These are phyloP conservation scores for Fonsecaea monophora DNA, from an alignment of 2,329 filamentous ascomycete species.

Conservation along the genomic window DNA sequence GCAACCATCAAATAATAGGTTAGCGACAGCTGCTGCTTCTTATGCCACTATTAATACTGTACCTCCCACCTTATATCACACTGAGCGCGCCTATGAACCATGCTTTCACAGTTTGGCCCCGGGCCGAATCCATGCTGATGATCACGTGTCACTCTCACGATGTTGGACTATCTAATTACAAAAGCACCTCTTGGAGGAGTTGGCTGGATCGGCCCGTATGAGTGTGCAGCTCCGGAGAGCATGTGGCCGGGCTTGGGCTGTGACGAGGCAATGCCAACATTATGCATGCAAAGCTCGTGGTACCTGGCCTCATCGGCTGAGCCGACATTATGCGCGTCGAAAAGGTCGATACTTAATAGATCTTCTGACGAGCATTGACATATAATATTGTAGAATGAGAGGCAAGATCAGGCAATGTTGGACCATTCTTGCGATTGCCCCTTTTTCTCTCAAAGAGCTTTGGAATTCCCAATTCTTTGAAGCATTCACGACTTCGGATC, in stretches of 20 bases:
- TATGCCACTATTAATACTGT: slow-evolving; percentile 11
- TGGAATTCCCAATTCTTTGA: neutral
- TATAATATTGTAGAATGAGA: neutral
- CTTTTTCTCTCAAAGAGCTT: neutral
- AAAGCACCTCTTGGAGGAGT: neutral
- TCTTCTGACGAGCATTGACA: neutral
- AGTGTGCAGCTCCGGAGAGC: neutral
- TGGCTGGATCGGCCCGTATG: neutral
- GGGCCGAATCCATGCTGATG: neutral
- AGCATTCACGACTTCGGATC: neutral
- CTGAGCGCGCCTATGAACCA: slow-evolving; percentile 1
- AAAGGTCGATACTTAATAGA: neutral
- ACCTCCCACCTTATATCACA: slow-evolving; percentile 8
- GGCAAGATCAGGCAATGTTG: neutral
- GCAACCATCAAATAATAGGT: slow-evolving; percentile 12
- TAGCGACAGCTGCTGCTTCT: neutral
- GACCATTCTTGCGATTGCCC: neutral
- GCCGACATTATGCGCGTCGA: neutral
- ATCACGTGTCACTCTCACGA: neutral
- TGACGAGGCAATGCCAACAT: neutral
- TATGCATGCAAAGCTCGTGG: neutral
- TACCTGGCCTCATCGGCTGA: neutral
- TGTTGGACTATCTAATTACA: neutral
- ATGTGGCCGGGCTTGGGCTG: neutral
- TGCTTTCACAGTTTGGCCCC: neutral